phyloP scores from a whole-genome alignment of 495 filamentous ascomycete genomes.

The Aspergillus sparsus region DNA sequence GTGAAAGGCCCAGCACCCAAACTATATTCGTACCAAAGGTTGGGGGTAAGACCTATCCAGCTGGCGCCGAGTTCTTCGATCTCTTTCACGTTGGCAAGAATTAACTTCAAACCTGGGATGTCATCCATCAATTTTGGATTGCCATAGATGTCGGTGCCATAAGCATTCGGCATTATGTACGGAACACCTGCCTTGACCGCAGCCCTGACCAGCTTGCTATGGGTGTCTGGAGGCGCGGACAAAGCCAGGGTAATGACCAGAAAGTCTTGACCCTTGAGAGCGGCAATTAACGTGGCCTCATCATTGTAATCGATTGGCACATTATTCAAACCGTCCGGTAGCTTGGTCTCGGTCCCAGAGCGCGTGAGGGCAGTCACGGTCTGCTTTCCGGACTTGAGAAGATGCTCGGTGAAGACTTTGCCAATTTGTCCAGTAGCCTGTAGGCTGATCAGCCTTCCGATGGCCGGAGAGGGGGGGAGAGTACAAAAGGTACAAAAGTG shows the following conservation, averaged over 20 bases:
- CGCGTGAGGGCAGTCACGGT: conserved; percentile 57
- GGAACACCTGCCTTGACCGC: conserved; percentile 61
- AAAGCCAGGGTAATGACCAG: conserved; percentile 61
- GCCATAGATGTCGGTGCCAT: conserved; percentile 43
- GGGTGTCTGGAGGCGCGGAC: conserved; percentile 39
- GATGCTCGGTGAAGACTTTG: conserved; percentile 48
- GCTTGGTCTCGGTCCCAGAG: conserved; percentile 34
- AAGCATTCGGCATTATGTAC: conserved; percentile 67
- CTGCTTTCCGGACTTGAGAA: conserved; percentile 53
- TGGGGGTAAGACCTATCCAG: conserved; percentile 50
- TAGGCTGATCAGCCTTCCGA: conserved; percentile 6
- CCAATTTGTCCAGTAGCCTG: conserved; percentile 62
- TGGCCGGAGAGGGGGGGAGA: no score
- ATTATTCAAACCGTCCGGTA: conserved; percentile 46
- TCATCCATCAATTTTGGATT: conserved; percentile 31
- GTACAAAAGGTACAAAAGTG: no score
- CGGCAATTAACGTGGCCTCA: conserved; percentile 42
- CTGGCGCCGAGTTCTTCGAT: conserved; percentile 48
- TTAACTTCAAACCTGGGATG: conserved; percentile 38
- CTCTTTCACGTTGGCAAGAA: conserved; percentile 23
- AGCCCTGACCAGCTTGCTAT: conserved; percentile 55
- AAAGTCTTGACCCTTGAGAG: conserved; percentile 53
- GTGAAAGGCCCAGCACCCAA: conserved; percentile 27
- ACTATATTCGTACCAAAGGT: conserved; percentile 58
- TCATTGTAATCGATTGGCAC: conserved; percentile 52